A percentile compares a stretch with the other conserved stretches of the same genome.
Evolutionary conservation across 495 filamentous ascomycete species (phyloP).

Genomic region (Haplographium delicatum): DNA sequence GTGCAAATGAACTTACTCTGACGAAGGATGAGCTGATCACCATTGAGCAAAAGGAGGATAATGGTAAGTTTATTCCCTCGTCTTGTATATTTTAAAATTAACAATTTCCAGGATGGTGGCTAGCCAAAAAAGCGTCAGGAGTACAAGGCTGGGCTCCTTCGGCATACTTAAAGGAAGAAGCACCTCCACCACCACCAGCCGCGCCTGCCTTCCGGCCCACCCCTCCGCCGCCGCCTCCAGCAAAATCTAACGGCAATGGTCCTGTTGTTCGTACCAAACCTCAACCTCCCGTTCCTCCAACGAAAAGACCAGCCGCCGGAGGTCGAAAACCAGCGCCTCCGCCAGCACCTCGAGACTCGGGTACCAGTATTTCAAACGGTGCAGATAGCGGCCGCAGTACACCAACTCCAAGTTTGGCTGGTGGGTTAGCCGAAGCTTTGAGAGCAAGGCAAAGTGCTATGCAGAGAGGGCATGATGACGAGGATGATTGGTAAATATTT

Average conservation of each 20-base stretch:
- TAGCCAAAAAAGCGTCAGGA: conserved; percentile 63
- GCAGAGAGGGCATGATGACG: conserved; percentile 69
- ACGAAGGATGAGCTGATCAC: conserved; percentile 73
- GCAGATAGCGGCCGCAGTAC: conserved; percentile 65
- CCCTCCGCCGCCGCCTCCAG: conserved; percentile 49
- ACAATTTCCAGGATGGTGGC: conserved; percentile 77
- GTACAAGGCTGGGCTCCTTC: conserved; percentile 94
- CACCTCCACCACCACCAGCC: conserved; percentile 51
- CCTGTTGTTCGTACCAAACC: conserved; percentile 62
- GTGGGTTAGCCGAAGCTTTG: conserved; percentile 79
- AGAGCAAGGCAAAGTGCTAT: conserved; percentile 49
- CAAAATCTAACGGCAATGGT: conserved; percentile 41
- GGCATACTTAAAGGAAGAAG: conserved; percentile 83
- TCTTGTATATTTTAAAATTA: conserved; percentile 19
- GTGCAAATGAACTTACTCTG: conserved; percentile 73
- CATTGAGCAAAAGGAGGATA: conserved; percentile 81
- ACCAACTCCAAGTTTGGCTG: conserved; percentile 66
- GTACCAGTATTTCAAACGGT: conserved; percentile 64
- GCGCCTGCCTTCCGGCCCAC: conserved; percentile 45
- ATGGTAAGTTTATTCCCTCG: conserved; percentile 57
- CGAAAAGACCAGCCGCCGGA: conserved; percentile 70
- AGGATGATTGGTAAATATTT: conserved; percentile 55
- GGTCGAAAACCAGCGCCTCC: conserved; percentile 62
- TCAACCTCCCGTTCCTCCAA: conserved; percentile 70
- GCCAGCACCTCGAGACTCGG: conserved; percentile 62